Conservation (phyloP, 2,329 filamentous ascomycete species). For the Apiospora arundinis region DNA sequence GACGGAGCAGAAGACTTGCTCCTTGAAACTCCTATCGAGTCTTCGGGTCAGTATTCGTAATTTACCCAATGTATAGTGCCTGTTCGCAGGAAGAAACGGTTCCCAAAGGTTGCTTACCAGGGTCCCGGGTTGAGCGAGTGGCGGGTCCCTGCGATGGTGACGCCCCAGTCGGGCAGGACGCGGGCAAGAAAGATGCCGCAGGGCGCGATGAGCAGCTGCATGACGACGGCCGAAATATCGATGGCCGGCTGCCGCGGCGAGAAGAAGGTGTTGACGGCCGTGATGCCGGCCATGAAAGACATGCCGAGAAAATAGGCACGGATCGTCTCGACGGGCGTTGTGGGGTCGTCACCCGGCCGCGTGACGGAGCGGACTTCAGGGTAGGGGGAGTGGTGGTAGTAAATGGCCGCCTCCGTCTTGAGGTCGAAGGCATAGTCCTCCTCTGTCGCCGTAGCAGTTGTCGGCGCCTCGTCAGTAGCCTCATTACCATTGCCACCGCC, state of each 20-base stretch:
- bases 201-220: conserved; percentile 63
- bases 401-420: conserved; percentile 50
- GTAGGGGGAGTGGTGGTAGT: conserved; percentile 62
- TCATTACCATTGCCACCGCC: background rate
- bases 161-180: conserved; percentile 56
- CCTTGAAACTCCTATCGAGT: conserved; percentile 53
- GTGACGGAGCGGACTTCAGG: conserved; percentile 56
- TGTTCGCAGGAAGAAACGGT: too few relatives aligned
- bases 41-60: too few relatives aligned
- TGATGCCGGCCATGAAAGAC: conserved; percentile 54
- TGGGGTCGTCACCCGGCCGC: conserved; percentile 46
- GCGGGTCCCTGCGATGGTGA: conserved; percentile 49
- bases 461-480: background rate
- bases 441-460: background rate
- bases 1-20: conserved; percentile 64
- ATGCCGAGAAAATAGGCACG: conserved; percentile 62
- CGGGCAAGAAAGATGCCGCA: conserved; percentile 58
- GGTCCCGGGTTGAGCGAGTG: conserved; percentile 41
- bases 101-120: conserved; percentile 40
- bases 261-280: conserved; percentile 64
- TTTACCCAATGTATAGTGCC: too few relatives aligned
- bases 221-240: conserved; percentile 59
- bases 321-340: conserved; percentile 51
- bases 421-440: conserved; percentile 37
- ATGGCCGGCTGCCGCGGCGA: conserved; percentile 62